Base-by-base conservation (phyloP, 2,329 filamentous ascomycete species). In the Colletotrichum sidae region DNA sequence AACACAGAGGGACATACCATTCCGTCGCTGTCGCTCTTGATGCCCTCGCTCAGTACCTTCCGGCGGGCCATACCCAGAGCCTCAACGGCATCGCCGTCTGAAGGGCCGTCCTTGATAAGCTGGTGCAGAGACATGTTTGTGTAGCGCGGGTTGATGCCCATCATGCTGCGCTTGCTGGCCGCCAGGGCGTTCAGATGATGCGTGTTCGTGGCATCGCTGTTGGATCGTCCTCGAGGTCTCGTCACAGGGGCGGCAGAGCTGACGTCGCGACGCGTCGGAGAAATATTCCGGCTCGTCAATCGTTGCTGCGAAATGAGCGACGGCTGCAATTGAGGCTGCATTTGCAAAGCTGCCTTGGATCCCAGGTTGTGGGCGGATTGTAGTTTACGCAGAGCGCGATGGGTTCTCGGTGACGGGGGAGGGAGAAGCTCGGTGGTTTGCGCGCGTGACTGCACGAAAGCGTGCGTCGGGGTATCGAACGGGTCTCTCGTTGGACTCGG, bases 21-120 rank as follows among this genome's bases (percentile, higher is more conserved):
- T 83, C 92, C 92, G 77, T 95, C 92, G 69, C 84, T 86, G 73
- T 93, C 92, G 71, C 88, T 89, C 74, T 91, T 92, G 74, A 94
- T 88, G 67, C 92, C 92, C 72, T 92, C 88, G 69, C 91, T 88
- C 56, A 94, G 80, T 55, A 95, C 90, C 72, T 91, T 91, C 78
- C 90, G 87, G 54, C 92, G 86, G 71, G 91, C 82, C 70, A 90
- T 90, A 72, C 92, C 89, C 55, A 95, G 80, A 3, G 64, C 64
- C 15, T 86, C 86, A 33, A 83, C 75, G 33, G 90, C 82, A 75
- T 96, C 89, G 17, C 89, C 91, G 69, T 89, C 86, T 2, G 88
- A 87, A 2, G 94, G 93, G 0, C 94, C 94, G 68, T 95, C 93
- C 70, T 92, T 88, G 51, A 97, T 83, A 50, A 97, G 84, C 68